Evolutionary conservation across 2,329 filamentous ascomycete species (phyloP), one percentile per base, ranked within the genome.

Genomic region (Lachnellula cervina): DNA sequence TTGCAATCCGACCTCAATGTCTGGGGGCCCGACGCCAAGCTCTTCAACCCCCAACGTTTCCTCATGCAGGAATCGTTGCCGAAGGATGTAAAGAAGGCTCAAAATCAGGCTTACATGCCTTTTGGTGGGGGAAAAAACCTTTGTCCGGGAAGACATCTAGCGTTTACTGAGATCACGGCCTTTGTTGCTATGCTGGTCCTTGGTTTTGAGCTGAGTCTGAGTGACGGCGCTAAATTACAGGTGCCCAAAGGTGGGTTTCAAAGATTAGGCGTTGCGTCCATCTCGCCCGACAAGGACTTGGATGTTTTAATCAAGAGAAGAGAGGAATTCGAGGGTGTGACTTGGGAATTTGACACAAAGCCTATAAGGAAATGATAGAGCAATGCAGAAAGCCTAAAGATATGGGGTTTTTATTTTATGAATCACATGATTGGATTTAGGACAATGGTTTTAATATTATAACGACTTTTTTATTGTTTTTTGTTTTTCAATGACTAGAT

Each of bases 31-130:
- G 73, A 77, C 50, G 72, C 68, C 0, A 62, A 60, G 3, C 51
- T 55, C 0, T 79, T 78, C 66, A 72, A 76, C 44, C 69, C 75
- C 0, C 45, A 62, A n/a, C 72, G 75, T 19, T 78, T 77, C 61
- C 52, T 74, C 0, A 54, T 23, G 59, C 58, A 37, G 13, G 16
- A 14, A 23, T 44, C 54, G 23, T 32, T 54, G 13, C 44, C 46
- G 19, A 60, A 58, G 38, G 57, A 63, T 13, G 40, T 19, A 5
- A 55, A 52, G 19, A 59, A 56, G n/a, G 32, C 46, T 3, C 52
- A 52, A 19, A 56, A 52, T 14, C 50, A 53, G 17, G 57, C 54
- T 2, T 73, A 69, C 58, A 64, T 68, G 19, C 69, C 71, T 1
- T 74, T 72, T 52, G 71, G 71, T 21, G 71, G 71, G 5, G 72